These are phyloP conservation scores for Candida mesenterica DNA, from an alignment of 1,139 yeast species.

Conservation along the genomic window DNA sequence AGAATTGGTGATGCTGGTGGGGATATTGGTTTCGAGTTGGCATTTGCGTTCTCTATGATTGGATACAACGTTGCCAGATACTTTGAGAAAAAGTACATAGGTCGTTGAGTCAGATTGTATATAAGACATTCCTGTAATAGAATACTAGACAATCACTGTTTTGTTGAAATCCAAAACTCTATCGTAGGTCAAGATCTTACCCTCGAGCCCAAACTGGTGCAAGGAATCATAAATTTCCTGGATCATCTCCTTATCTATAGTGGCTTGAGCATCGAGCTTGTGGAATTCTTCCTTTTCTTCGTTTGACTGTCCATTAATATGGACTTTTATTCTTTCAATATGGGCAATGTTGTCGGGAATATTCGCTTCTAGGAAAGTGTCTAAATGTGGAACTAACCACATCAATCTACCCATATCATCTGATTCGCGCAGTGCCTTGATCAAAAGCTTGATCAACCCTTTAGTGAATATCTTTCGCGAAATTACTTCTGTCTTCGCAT, in stretches of 20 bases:
- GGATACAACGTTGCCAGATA: constrained; percentile 28
- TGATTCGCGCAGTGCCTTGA: constrained; percentile 26
- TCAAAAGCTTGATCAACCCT: constrained; percentile 24
- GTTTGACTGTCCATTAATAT: constrained; percentile 10
- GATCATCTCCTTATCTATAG: constrained; percentile 13
- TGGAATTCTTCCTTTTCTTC: constrained; percentile 6
- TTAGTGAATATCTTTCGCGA: constrained; percentile 23
- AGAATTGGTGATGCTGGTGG: constrained; percentile 23
- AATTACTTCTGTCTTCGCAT: constrained; percentile 13
- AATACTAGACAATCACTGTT: background rate
- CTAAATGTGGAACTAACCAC: constrained; percentile 42
- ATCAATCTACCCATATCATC: constrained; percentile 37
- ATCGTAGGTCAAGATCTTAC: constrained; percentile 15
- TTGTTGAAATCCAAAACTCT: constrained; percentile 7
- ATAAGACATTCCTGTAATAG: too few species aligned
- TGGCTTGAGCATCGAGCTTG: background rate
- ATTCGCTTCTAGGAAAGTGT: constrained; percentile 21
- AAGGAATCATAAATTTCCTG: constrained; percentile 13
- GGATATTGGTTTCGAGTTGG: constrained; percentile 29
- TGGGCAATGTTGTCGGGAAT: constrained; percentile 4
- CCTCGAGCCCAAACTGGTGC: constrained; percentile 17
- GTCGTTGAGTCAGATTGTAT: background rate
- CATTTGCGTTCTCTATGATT: constrained; percentile 23
- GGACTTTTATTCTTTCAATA: constrained; percentile 8
- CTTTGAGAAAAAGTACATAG: constrained; percentile 23